Conservation (phyloP, 2,329 filamentous ascomycete species). For the Exophiala xenobiotica region DNA sequence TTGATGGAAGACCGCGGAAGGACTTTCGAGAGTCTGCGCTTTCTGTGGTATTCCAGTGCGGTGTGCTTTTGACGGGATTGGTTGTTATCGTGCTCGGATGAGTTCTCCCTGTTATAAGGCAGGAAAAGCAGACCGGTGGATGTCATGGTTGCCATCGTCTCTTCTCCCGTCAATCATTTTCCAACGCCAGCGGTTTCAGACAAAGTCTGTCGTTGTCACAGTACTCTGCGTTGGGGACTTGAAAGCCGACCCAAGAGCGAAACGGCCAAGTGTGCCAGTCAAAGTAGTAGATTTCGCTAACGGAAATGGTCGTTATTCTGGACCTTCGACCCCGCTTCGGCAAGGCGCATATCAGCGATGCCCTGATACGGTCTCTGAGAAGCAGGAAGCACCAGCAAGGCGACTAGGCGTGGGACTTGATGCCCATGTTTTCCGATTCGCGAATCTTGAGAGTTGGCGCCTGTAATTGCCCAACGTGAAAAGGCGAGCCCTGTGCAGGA, state of each 20-base stretch:
- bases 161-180: neutral
- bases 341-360: no score
- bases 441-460: no score
- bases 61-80: constrained; percentile 1
- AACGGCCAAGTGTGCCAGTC: neutral
- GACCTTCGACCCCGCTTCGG: neutral
- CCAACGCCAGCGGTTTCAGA: no score
- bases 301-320: neutral
- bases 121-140: neutral
- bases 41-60: constrained; percentile 2
- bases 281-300: no score
- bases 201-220: neutral
- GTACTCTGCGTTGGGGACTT: neutral
- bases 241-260: neutral
- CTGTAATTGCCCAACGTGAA: no score
- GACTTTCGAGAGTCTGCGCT: neutral
- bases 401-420: no score
- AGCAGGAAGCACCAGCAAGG: no score
- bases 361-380: no score
- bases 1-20: neutral
- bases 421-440: no score
- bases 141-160: neutral
- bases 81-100: neutral
- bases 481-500: no score
- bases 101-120: neutral